phyloP scores from a whole-genome alignment of 2,329 filamentous ascomycete species.

The Trichoderma arundinaceum region DNA sequence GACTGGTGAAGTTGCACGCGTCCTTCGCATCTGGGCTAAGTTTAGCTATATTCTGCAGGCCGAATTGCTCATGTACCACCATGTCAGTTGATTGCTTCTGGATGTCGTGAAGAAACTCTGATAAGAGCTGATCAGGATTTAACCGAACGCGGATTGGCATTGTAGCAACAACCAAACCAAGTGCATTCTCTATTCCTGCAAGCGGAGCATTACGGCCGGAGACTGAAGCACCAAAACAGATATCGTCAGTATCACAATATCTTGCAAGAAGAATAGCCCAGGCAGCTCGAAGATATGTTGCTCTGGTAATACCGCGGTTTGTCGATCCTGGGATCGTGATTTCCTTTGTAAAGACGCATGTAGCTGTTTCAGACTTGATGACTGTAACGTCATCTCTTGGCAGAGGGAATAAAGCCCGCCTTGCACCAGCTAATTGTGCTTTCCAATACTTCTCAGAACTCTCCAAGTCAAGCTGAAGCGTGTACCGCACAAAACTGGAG shows the following conservation, averaged over 20 bases:
- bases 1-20: slow-evolving; percentile 23
- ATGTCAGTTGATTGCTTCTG: slow-evolving; percentile 33
- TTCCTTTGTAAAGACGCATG: neutral
- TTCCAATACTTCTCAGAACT: slow-evolving; percentile 30
- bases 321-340: neutral
- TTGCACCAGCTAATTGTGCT: slow-evolving; percentile 30
- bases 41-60: slow-evolving; percentile 29
- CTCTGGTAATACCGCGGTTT: slow-evolving; percentile 13
- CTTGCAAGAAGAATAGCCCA: slow-evolving; percentile 27
- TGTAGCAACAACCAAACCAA: slow-evolving; percentile 30
- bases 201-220: slow-evolving; percentile 34
- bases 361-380: neutral
- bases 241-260: slow-evolving; percentile 31
- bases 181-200: neutral
- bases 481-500: slow-evolving; percentile 18
- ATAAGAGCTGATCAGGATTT: slow-evolving; percentile 23
- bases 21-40: slow-evolving; percentile 13
- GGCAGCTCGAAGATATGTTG: slow-evolving; percentile 26
- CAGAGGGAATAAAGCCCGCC: slow-evolving; percentile 3
- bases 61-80: slow-evolving; percentile 23
- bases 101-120: slow-evolving; percentile 29
- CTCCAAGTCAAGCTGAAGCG: slow-evolving; percentile 1
- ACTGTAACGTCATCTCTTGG: neutral
- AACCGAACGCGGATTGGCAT: slow-evolving; percentile 33
- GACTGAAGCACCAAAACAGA: slow-evolving; percentile 33